Base-by-base conservation (phyloP, 2,329 filamentous ascomycete species). In the Lachnellula cervina region DNA sequence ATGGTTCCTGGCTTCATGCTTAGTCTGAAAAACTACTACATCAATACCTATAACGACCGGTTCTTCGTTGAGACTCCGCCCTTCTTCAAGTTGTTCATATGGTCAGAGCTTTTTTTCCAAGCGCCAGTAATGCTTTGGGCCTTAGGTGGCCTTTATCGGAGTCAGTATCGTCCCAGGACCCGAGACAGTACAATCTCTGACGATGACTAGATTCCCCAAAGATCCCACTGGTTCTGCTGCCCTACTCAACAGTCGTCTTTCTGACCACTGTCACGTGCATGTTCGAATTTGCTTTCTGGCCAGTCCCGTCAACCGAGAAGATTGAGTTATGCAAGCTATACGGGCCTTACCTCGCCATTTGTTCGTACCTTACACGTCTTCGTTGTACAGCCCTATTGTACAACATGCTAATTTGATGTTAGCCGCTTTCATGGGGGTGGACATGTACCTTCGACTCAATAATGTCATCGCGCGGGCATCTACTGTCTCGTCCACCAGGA, bases 191-290 rank as follows among this genome's bases (percentile, higher is more conserved):
- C 32, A 6, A n/a, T 21, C 3, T 28, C 58, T 59, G 19, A 59
- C 25, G 25, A 37, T 13, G 35, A 8, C 48, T 54, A 81, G 80
- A 83, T 64, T 76, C 83, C 54, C 77, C 82, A 0, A 74, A 79
- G 48, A 62, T 84, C 4, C 82, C 84, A 0, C 69, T 87, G 0
- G 78, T 84, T 50, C 72, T 88, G 1, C 76, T 88, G 1, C 70
- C 82, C 2, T 87, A 81, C 62, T 78, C 80, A 0, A 68, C 82
- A 9, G 77, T 86, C 64, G 80, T 82, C 0, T 80, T 77, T 37
- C 59, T 87, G 54, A 86, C 84, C 1, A 87, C 85, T 0, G 64
- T 81, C 43, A 81, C 81, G 0, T 88, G 84, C 64, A 75, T 88
- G 46, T 75, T 78, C 2, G 84, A 88, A 55, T 81, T 80, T 61